Percentiles rank a stretch among this genome's conserved stretches.
These are phyloP conservation scores for Solanum hybrid DNA, from an alignment of 305 asterid genomes.

Conservation along the genomic window DNA sequence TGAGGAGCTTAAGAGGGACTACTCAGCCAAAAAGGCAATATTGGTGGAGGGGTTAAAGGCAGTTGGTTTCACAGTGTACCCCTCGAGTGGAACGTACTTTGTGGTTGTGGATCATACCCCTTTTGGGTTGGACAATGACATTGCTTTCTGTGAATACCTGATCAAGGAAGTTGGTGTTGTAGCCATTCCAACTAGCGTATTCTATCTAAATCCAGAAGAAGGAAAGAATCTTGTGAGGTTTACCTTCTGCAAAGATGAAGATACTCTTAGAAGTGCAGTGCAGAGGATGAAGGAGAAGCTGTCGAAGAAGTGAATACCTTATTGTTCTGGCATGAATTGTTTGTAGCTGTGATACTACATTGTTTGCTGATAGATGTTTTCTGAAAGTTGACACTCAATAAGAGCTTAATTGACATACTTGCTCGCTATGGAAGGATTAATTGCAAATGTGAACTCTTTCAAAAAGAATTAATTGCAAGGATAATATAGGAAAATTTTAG, in stretches of 20 bases:
- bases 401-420: not conserved
- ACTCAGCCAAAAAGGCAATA: constrained; percentile 54
- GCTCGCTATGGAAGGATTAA: not conserved
- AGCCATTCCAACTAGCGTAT: constrained; percentile 88
- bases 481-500: too few relatives aligned
- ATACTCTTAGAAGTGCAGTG: constrained; percentile 68
- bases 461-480: too few relatives aligned
- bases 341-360: not conserved
- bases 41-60: constrained; percentile 70
- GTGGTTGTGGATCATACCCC: constrained; percentile 82
- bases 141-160: constrained; percentile 81
- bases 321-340: not conserved
- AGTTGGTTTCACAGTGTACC: constrained; percentile 67
- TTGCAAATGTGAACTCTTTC: too few relatives aligned
- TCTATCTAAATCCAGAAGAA: constrained; percentile 76
- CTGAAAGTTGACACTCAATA: not conserved
- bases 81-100: constrained; percentile 89
- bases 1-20: constrained; percentile 65
- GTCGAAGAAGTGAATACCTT: constrained; percentile 29
- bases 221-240: constrained; percentile 94
- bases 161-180: constrained; percentile 92
- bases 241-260: constrained; percentile 92
- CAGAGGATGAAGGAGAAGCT: constrained; percentile 82
- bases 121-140: constrained; percentile 65
- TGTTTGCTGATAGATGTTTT: not conserved